Evolutionary conservation across 345 rosid genomes (phyloP), one percentile per base, ranked within the genome.

Genomic region (Dimocarpus longan): DNA sequence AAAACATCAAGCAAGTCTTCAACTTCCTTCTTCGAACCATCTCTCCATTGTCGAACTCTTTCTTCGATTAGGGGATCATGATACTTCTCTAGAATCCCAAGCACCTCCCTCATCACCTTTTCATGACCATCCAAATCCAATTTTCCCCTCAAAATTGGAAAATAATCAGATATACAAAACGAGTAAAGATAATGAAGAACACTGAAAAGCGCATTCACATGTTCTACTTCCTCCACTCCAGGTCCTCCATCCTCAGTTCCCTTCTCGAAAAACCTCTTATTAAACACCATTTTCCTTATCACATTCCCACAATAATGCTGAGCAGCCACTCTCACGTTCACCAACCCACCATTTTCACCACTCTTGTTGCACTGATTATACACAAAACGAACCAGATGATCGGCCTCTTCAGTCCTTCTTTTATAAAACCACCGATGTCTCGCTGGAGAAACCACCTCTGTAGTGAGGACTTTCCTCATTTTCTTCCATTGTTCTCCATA

Each of bases 401-500:
- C 87, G 0, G 90, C 91, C 68, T 89, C 94, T 70, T 85, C 89
- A 12, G 26, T 44, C 66, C 86, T 81, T 73, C 78, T 84, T 0
- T 5, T 28, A 1, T 52, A 76, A 32, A 69, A 78, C 79, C 66
- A 73, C 11, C 18, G 18, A 11, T 76, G 86, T 65, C 66, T 81
- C 1, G 76, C 68, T 2, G 79, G 76, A 15, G 65, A 78, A 13
- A 84, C 72, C 28, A 90, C 42, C 5, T 83, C 75, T 1, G 76
- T 67, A 4, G 75, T 70, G 16, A 90, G 13, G 8, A 88, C 74
- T 71, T 65, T 80, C 78, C 65, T 85, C 91, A 86, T 88, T 68
- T 88, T 90, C 69, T 78, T 83, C 90, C 89, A 90, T 2, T 88
- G 89, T 0, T 87, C 87, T 4, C 88, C 90, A 0, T 21, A 69